Percentiles rank a stretch among this genome's conserved stretches.
These are phyloP conservation scores for Suhomyces tanzawaensis DNA, from an alignment of 805 yeast species.

Conservation along the genomic window DNA sequence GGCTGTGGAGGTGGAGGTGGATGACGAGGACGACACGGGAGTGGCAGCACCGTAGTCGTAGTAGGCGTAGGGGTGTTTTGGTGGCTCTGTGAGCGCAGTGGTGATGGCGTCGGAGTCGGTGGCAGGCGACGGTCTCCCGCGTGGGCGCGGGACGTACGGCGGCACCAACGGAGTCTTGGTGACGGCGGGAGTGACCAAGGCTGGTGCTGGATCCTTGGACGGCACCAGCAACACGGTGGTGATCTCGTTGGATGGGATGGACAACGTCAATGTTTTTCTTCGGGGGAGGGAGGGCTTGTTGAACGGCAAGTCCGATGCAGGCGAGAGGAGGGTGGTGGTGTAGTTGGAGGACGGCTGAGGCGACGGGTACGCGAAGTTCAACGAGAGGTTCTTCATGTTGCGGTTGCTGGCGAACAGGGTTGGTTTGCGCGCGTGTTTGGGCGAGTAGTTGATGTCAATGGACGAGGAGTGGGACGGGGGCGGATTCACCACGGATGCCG, in stretches of 20 bases:
- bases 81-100: conserved; percentile 5
- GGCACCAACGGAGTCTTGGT: conserved; percentile 20
- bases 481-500: not conserved
- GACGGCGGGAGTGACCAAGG: conserved; percentile 17
- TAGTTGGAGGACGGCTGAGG: conserved; percentile 6
- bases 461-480: not conserved
- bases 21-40: not conserved
- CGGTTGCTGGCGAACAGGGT: conserved; percentile 25
- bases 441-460: conserved; percentile 32
- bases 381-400: conserved; percentile 38
- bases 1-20: not conserved
- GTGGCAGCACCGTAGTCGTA: conserved; percentile 5
- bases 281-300: conserved; percentile 11
- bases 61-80: conserved; percentile 9
- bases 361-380: conserved; percentile 20
- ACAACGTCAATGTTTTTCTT: conserved; percentile 15
- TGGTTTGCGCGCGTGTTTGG: conserved; percentile 35
- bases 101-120: conserved; percentile 3
- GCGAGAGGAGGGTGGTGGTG: conserved; percentile 7
- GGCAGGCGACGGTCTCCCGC: conserved; percentile 1
- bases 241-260: conserved; percentile 12
- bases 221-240: conserved; percentile 1
- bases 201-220: not conserved
- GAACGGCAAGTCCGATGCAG: conserved; percentile 9
- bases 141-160: conserved; percentile 9